Conservation (phyloP, 768 basidiomycete species). For the Leccinum uliginosum region DNA sequence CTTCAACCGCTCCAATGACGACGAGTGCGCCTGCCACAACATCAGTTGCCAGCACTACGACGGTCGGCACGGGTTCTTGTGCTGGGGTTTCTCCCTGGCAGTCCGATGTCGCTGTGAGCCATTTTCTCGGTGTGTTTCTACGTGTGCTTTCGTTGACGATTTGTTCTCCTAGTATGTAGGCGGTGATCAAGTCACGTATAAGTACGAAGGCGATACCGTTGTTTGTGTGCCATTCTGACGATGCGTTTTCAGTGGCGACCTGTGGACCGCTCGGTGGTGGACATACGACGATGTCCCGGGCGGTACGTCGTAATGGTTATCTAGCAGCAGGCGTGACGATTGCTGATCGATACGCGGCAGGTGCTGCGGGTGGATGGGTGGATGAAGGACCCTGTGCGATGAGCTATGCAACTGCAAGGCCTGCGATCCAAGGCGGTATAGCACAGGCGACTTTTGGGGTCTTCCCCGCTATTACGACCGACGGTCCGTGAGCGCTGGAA, state of each 20-base stretch:
- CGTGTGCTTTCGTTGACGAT: not conserved
- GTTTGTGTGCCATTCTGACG: not conserved
- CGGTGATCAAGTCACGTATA: slow-evolving; percentile 41
- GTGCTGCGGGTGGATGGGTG: slow-evolving; percentile 16
- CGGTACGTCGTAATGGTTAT: slow-evolving; percentile 17
- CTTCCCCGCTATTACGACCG: not conserved
- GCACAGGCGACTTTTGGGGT: slow-evolving; percentile 4
- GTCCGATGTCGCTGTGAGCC: slow-evolving; percentile 35
- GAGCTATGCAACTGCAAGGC: slow-evolving; percentile 2
- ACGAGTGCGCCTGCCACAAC: slow-evolving; percentile 9
- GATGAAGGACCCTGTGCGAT: slow-evolving; percentile 10
- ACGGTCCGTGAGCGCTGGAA: not conserved
- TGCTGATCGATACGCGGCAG: not conserved
- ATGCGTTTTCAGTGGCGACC: slow-evolving; percentile 34
- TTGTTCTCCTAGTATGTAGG: slow-evolving; percentile 36
- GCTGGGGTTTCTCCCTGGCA: slow-evolving; percentile 42
- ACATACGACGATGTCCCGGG: slow-evolving; percentile 36
- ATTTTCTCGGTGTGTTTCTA: not conserved
- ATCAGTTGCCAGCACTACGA: slow-evolving; percentile 3
- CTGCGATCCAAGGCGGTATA: not conserved
- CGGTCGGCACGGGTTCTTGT: slow-evolving; percentile 31
- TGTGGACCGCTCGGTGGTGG: slow-evolving; percentile 53
- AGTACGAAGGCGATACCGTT: slow-evolving; percentile 25
- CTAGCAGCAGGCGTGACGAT: no score
- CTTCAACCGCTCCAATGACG: slow-evolving; percentile 18